Evolutionary conservation across 2,329 filamentous ascomycete species (phyloP), one percentile per base, ranked within the genome.

Genomic region (Conoideocrella luteorostrata): DNA sequence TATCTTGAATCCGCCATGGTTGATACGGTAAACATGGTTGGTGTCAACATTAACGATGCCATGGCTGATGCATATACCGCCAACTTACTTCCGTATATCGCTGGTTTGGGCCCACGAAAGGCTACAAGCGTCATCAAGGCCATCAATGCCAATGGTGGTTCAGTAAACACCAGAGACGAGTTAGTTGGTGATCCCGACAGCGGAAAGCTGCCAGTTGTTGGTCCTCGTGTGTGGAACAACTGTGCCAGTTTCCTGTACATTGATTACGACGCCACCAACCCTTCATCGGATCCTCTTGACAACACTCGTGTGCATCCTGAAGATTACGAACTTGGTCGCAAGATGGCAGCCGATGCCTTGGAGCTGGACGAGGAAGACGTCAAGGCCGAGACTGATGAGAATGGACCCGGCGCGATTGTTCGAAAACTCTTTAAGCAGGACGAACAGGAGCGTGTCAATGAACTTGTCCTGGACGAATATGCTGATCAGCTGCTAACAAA

Each of bases 291-390:
- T 60, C 95, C 94, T 46, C 75, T 98, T 21, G 93, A 98, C 66
- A 95, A 93, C 60, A 98, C 93, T 37, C 86, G 93, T 70, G 89
- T 98, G 15, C 93, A 98, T 58, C 93, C 93, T 2, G 93, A 98
- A 69, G 93, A 98, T 61, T 98, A 98, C 64, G 93, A 98, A 54
- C 83, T 98, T 49, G 93, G 89, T 39, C 87, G 91, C 54, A 98
- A 98, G 68, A 97, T 98, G 84, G 93, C 93, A 17, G 93, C 93
- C 4, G 93, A 98, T 71, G 93, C 93, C 13, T 73, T 98, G 38
- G 91, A 96, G 61, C 75, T 98, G 52, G 93, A 98, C 55, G 93
- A 98, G 66, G 93, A 98, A 69, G 93, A 98, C 57, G 88, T 98
- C 60, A 94, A 95, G 65, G 88, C 86, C 2, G 90, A 97, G 67